Conservation (phyloP, 148 eudicot genomes). For the Diospyros lotus region DNA sequence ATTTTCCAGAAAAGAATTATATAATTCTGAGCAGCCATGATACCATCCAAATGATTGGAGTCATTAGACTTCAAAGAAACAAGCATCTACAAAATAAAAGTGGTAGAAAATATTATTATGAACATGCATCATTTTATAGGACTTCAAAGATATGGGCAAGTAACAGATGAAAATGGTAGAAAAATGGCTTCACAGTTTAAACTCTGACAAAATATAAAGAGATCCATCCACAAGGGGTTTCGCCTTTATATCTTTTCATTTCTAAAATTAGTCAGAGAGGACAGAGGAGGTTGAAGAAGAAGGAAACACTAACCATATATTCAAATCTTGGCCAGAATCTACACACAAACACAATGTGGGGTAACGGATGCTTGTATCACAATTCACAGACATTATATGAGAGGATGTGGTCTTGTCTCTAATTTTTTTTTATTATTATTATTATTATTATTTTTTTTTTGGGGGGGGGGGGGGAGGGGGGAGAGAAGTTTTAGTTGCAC, state of each 20-base stretch:
- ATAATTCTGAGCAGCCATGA: background rate
- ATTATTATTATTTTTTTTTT: too few relatives aligned
- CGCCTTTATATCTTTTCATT: background rate
- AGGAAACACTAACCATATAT: too few relatives aligned
- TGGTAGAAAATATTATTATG: background rate
- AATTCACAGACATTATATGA: too few relatives aligned
- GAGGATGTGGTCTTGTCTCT: too few relatives aligned
- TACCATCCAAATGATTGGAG: background rate
- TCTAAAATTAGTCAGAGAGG: background rate
- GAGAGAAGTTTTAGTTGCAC: too few relatives aligned
- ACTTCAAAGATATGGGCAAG: background rate
- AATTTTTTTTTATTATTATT: too few relatives aligned
- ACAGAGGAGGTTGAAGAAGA: too few relatives aligned
- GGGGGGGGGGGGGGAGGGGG: too few relatives aligned
- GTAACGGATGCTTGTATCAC: too few relatives aligned
- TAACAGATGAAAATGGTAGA: background rate
- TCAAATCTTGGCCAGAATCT: too few relatives aligned
- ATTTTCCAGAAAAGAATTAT: background rate
- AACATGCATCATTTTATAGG: too few relatives aligned
- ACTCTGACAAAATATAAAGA: background rate
- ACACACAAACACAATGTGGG: too few relatives aligned
- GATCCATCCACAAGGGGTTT: background rate
- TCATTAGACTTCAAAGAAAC: background rate
- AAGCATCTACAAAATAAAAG: background rate
- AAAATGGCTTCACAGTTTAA: background rate